A percentile compares a stretch with the other conserved stretches of the same genome.
phyloP scores from a whole-genome alignment of 1,139 yeast species.

The Maudiozyma humilis region DNA sequence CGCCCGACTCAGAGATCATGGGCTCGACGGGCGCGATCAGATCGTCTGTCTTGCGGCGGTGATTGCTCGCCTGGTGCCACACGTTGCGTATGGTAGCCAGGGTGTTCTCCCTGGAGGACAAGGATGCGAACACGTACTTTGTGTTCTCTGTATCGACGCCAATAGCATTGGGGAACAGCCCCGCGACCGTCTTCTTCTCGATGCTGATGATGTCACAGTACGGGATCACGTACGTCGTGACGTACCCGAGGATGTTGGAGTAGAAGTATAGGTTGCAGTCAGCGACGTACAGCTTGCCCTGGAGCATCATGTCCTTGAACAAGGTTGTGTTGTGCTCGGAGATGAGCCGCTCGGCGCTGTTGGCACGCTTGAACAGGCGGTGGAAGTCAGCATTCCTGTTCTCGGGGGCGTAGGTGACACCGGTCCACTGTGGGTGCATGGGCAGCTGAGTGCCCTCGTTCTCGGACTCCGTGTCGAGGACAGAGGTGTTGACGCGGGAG shows the following conservation, averaged over 20 bases:
- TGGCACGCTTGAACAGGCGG: constrained; percentile 45
- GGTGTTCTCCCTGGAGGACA: constrained; percentile 57
- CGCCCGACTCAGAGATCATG: constrained; percentile 11
- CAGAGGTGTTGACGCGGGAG: neutral
- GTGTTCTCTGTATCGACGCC: constrained; percentile 63
- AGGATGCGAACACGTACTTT: constrained; percentile 64
- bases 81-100: constrained; percentile 53
- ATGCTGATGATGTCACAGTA: constrained; percentile 62
- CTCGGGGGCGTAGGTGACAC: constrained; percentile 29
- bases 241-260: constrained; percentile 68
- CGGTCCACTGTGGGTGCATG: too few species aligned
- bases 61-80: constrained; percentile 41
- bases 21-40: too few species aligned
- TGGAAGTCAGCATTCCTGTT: constrained; percentile 60
- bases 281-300: constrained; percentile 61
- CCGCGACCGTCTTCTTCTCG: constrained; percentile 66
- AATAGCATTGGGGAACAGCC: constrained; percentile 67
- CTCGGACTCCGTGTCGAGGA: too few species aligned
- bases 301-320: constrained; percentile 61
- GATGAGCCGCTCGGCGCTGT: constrained; percentile 45
- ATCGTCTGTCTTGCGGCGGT: constrained; percentile 21
- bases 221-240: constrained; percentile 58
- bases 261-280: constrained; percentile 57
- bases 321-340: constrained; percentile 67
- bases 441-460: too few species aligned